Evolutionary conservation across 257 asterid genomes (phyloP).

Genomic region (Ehretia macrophylla): DNA sequence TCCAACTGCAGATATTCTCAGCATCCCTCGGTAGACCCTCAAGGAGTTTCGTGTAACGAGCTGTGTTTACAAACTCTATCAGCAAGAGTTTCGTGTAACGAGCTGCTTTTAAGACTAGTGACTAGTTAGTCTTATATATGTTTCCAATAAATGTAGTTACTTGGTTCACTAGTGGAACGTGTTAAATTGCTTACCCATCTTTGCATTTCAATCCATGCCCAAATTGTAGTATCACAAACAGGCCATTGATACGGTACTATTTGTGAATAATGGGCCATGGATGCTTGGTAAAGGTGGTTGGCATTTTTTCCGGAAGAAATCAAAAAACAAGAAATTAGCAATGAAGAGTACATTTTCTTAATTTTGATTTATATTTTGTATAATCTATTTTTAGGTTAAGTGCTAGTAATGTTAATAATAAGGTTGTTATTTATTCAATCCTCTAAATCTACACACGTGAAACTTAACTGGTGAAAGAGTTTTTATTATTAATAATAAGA

Average conservation of each 20-base stretch:
- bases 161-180: not conserved
- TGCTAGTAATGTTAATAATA: not conserved
- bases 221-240: not conserved
- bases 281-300: conserved; percentile 42
- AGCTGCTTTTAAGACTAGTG: too few relatives aligned
- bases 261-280: conserved; percentile 18
- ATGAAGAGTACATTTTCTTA: not conserved
- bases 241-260: not conserved
- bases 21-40: not conserved
- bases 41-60: not conserved
- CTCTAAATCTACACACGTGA: too few relatives aligned
- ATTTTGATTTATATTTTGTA: not conserved
- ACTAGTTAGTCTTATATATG: conserved; percentile 8
- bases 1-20: conserved; percentile 3
- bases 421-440: too few relatives aligned
- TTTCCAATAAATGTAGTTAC: conserved; percentile 22
- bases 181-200: conserved; percentile 35
- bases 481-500: not conserved
- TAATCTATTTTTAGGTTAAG: not conserved
- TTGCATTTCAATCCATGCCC: conserved; percentile 23
- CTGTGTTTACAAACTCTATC: conserved; percentile 5
- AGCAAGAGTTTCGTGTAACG: too few relatives aligned
- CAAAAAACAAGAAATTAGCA: conserved; percentile 11
- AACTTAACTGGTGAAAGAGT: too few relatives aligned
- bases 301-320: conserved; percentile 46